Evolutionary conservation across 352 stramenopile species (phyloP).

Genomic region (Pythium apleroticum): DNA sequence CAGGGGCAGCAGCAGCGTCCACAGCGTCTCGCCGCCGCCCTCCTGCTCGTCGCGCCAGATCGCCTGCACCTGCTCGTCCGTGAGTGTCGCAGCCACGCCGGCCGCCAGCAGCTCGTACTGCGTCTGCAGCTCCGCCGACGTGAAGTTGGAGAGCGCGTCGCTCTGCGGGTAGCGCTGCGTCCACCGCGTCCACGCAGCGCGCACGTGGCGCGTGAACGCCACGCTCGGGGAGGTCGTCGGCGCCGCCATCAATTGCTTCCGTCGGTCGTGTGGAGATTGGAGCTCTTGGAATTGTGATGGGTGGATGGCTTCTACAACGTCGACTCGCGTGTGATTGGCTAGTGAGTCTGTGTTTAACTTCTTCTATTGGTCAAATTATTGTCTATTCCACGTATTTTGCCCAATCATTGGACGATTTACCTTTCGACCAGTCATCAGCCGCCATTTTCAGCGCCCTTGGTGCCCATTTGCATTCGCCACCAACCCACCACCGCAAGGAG

Average conservation of each 20-base stretch:
- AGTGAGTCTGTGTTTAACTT: not conserved
- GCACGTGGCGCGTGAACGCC: slow-evolving; percentile 29
- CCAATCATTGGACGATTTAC: not conserved
- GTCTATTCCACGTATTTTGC: not conserved
- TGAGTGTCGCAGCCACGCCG: slow-evolving; percentile 21
- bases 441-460: not conserved
- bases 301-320: slow-evolving; percentile 7
- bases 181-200: slow-evolving; percentile 27
- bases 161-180: slow-evolving; percentile 9
- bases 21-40: slow-evolving; percentile 16
- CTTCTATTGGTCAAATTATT: not conserved
- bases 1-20: slow-evolving; percentile 46
- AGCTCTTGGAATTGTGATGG: slow-evolving; percentile 5
- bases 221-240: slow-evolving; percentile 9
- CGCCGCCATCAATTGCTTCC: not conserved
- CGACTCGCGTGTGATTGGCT: slow-evolving; percentile 1
- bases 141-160: not conserved
- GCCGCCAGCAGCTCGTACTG: slow-evolving; percentile 47
- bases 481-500: not conserved
- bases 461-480: slow-evolving; percentile 8
- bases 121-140: slow-evolving; percentile 32
- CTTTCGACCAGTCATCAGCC: slow-evolving; percentile 5
- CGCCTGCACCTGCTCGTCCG: slow-evolving; percentile 17
- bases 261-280: not conserved
- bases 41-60: slow-evolving; percentile 24